Conservation (phyloP, 2,329 filamentous ascomycete genomes). For the Colletotrichum limetticola region DNA sequence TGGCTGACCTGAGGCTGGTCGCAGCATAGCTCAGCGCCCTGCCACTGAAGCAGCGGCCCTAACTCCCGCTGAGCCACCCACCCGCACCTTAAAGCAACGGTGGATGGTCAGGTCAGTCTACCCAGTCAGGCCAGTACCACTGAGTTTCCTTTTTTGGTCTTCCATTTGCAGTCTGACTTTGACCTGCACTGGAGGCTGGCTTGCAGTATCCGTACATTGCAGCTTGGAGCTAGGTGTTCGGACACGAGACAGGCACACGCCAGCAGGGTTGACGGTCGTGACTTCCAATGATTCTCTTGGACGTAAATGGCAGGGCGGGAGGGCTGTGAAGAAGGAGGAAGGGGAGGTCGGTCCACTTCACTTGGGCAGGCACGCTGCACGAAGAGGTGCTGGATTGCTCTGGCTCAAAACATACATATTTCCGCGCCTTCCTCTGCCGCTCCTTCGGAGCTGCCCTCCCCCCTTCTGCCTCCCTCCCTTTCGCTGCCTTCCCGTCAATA, state of each 20-base stretch:
- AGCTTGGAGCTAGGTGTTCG: background rate
- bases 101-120: background rate
- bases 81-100: background rate
- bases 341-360: conserved; percentile 21
- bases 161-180: background rate
- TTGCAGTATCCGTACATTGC: background rate
- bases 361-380: background rate
- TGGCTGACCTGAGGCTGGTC: background rate
- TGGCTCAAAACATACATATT: conserved; percentile 36
- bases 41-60: background rate
- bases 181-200: background rate
- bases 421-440: conserved; percentile 27
- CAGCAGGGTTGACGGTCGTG: background rate
- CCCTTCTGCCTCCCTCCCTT: conserved; percentile 21
- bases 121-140: background rate
- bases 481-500: conserved; percentile 23
- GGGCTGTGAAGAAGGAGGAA: background rate
- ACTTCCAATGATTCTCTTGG: too few species aligned
- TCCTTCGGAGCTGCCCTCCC: conserved; percentile 24
- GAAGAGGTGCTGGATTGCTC: background rate
- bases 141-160: background rate
- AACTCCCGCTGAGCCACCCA: background rate
- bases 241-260: background rate
- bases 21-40: background rate
- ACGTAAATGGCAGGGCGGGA: background rate